phyloP scores from a whole-genome alignment of 2,329 filamentous ascomycete genomes.

The Macrophomina pseudophaseolina region DNA sequence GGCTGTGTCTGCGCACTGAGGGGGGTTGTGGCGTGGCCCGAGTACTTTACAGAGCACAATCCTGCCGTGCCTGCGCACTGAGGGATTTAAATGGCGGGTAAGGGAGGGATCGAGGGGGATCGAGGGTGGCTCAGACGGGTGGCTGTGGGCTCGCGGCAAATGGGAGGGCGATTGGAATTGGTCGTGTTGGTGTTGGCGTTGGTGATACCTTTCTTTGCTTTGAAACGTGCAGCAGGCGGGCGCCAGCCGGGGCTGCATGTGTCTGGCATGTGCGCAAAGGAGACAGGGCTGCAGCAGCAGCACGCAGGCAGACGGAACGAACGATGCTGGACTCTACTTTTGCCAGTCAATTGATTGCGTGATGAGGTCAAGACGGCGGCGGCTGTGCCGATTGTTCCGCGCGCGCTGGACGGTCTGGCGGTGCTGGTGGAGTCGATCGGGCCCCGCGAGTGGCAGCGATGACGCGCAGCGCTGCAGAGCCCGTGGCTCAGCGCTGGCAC shows the following conservation, averaged over 20 bases:
- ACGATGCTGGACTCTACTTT: not conserved
- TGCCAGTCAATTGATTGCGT: not conserved
- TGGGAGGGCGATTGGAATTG: constrained; percentile 13
- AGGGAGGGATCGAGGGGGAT: not conserved
- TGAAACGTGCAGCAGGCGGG: not conserved
- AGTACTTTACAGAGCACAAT: constrained; percentile 51
- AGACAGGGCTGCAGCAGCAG: constrained; percentile 18
- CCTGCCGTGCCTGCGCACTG: constrained; percentile 19
- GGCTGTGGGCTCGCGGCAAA: not conserved
- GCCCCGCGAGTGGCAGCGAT: constrained; percentile 16
- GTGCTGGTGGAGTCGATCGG: constrained; percentile 15
- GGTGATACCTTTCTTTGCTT: constrained; percentile 14
- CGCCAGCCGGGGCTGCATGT: not conserved
- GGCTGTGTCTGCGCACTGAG: constrained; percentile 14
- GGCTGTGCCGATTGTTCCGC: constrained; percentile 5
- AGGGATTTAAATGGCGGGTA: not conserved
- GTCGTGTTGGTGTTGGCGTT: constrained; percentile 14
- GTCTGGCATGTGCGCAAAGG: constrained; percentile 7
- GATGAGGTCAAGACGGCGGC: not conserved
- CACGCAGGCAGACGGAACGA: not conserved
- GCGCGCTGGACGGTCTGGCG: not conserved
- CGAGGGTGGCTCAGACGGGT: constrained; percentile 19
- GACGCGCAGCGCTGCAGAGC: constrained; percentile 18
- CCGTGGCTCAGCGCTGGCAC: constrained; percentile 14
- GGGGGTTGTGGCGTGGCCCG: constrained; percentile 57